phyloP scores from a whole-genome alignment of 192 early-diverging fungal genomes.

The Umbelopsis isabellina region DNA sequence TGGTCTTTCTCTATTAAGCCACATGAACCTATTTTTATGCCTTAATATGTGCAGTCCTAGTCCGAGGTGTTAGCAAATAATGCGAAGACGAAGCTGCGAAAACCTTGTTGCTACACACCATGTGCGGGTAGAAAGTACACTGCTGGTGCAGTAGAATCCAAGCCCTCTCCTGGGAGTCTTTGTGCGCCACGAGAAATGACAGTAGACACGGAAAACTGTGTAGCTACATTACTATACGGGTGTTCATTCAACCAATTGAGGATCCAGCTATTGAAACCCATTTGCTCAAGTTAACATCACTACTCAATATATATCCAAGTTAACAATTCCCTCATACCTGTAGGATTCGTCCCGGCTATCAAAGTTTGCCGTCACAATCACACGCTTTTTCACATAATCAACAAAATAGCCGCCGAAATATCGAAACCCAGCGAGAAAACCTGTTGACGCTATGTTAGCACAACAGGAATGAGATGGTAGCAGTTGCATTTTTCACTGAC shows the following conservation, averaged over 20 bases:
- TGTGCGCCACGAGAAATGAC: slow-evolving; percentile 48
- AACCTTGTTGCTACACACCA: slow-evolving; percentile 32
- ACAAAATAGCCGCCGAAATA: slow-evolving; percentile 45
- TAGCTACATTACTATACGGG: slow-evolving; percentile 46
- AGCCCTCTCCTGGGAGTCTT: slow-evolving; percentile 47
- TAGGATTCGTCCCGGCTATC: slow-evolving; percentile 61
- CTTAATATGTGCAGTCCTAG: slow-evolving; percentile 62
- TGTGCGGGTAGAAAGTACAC: slow-evolving; percentile 65
- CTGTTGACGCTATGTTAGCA: background rate
- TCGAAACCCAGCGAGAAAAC: slow-evolving; percentile 33
- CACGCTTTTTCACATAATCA: slow-evolving; percentile 50
- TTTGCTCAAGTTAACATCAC: background rate
- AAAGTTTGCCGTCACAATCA: slow-evolving; percentile 54
- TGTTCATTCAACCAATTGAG: slow-evolving; percentile 58
- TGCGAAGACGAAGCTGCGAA: background rate
- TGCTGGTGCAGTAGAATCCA: slow-evolving; percentile 37
- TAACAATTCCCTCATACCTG: slow-evolving; percentile 40
- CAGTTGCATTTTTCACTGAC: background rate
- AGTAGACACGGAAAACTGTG: slow-evolving; percentile 57
- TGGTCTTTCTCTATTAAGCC: slow-evolving; percentile 52
- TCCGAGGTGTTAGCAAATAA: background rate
- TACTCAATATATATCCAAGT: background rate
- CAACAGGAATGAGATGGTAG: too few relatives aligned
- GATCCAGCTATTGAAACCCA: slow-evolving; percentile 26
- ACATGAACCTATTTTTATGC: slow-evolving; percentile 50